Conservation (phyloP, 371 early-diverging fungal species). For the Mucor lusitanicus region DNA sequence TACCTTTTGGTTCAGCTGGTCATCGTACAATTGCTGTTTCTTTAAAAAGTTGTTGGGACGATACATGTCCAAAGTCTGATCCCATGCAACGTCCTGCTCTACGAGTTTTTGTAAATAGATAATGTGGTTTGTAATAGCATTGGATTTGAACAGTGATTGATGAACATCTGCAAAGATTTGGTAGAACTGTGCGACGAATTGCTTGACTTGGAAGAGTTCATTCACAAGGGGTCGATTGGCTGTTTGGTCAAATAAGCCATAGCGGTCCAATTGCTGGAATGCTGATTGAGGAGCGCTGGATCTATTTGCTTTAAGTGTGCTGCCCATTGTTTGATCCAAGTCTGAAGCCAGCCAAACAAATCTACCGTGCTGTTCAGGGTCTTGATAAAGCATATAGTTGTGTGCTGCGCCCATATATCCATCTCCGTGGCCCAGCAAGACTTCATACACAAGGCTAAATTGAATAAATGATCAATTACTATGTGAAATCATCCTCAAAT, state of each 20-base stretch:
- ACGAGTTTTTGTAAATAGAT: constrained; percentile 16
- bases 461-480: neutral
- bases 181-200: constrained; percentile 14
- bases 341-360: constrained; percentile 40
- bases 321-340: constrained; percentile 42
- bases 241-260: constrained; percentile 14
- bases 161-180: constrained; percentile 20
- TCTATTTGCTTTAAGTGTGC: constrained; percentile 18
- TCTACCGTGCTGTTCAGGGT: constrained; percentile 16
- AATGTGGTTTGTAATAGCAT: constrained; percentile 7
- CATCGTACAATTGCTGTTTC: constrained; percentile 11
- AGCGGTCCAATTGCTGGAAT: constrained; percentile 18
- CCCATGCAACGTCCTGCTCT: constrained; percentile 31
- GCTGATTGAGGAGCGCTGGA: neutral
- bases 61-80: constrained; percentile 3
- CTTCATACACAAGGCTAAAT: constrained; percentile 29
- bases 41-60: constrained; percentile 6
- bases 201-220: constrained; percentile 19
- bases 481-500: neutral
- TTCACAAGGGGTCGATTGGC: constrained; percentile 23
- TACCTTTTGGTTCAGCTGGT: constrained; percentile 27
- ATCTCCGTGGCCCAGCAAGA: constrained; percentile 38
- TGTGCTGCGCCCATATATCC: constrained; percentile 43
- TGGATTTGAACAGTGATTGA: constrained; percentile 4
- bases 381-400: constrained; percentile 41